These are phyloP conservation scores for Babesia sp. DNA, from an alignment of 169 alveolate species.

Conservation along the genomic window DNA sequence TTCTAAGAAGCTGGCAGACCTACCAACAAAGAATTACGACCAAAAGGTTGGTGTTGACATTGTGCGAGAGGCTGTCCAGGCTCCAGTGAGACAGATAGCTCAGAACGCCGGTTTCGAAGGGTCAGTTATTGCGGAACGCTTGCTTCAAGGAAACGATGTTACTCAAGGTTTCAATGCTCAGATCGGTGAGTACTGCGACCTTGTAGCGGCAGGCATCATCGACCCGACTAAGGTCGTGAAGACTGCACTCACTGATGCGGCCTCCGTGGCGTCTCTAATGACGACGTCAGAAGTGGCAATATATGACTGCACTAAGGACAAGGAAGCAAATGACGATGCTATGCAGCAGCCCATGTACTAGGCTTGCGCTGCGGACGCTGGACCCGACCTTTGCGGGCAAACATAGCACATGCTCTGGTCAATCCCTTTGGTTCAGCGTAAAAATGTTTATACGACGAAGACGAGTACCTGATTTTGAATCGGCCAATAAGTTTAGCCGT, in stretches of 20 bases:
- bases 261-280: constrained; percentile 97
- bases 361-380: neutral
- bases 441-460: too few relatives aligned
- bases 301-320: constrained; percentile 79
- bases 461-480: too few relatives aligned
- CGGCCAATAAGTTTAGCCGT: too few relatives aligned
- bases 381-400: too few relatives aligned
- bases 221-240: constrained; percentile 99
- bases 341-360: constrained; percentile 71
- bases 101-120: constrained; percentile 99
- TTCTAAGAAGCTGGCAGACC: constrained; percentile 78
- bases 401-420: too few relatives aligned
- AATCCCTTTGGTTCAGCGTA: too few relatives aligned
- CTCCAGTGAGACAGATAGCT: constrained; percentile 95
- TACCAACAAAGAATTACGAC: constrained; percentile 86
- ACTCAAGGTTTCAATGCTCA: constrained; percentile 95
- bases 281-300: constrained; percentile 97
- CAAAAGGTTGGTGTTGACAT: constrained; percentile 94
- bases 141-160: constrained; percentile 82
- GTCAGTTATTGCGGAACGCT: constrained; percentile 93
- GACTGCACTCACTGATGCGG: constrained; percentile 97
- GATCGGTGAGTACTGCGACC: constrained; percentile 90
- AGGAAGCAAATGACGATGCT: constrained; percentile 65
- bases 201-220: constrained; percentile 92
- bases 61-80: constrained; percentile 92